Percentiles rank a stretch among this genome's conserved stretches.
These are phyloP conservation scores for Hirschioporus abietinus DNA, from an alignment of 768 basidiomycete species.

Conservation along the genomic window DNA sequence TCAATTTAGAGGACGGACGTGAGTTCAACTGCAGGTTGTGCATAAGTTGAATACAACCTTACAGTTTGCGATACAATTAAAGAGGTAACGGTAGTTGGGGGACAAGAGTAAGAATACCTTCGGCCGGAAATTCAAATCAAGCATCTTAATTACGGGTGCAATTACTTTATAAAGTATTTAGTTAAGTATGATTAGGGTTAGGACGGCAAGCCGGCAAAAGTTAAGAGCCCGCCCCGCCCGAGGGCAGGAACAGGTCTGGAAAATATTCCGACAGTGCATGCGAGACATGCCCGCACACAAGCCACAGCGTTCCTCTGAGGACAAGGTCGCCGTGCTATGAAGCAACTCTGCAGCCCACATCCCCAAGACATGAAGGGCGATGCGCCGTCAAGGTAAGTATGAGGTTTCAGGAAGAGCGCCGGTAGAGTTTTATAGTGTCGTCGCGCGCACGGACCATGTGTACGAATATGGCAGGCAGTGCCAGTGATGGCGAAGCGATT, in stretches of 20 bases:
- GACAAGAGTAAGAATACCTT: no score
- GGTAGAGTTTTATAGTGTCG: background rate
- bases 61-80: no score
- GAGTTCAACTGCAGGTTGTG: no score
- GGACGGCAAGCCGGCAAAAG: slow-evolving; percentile 26
- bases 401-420: slow-evolving; percentile 12
- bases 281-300: slow-evolving; percentile 41
- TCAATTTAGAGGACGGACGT: no score
- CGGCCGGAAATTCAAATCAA: no score
- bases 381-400: slow-evolving; percentile 29
- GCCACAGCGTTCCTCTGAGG: slow-evolving; percentile 38
- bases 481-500: no score
- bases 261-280: slow-evolving; percentile 44
- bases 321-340: slow-evolving; percentile 55
- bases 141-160: no score
- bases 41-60: no score
- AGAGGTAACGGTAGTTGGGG: no score
- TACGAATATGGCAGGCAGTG: no score
- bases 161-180: background rate
- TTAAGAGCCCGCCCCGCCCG: slow-evolving; percentile 44
- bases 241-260: slow-evolving; percentile 44
- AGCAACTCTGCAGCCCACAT: slow-evolving; percentile 30
- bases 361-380: slow-evolving; percentile 31
- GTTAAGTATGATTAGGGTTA: slow-evolving; percentile 11
- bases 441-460: slow-evolving; percentile 9